Base-by-base conservation (phyloP, 2,329 filamentous ascomycete species). In the Macrophomina tecta region DNA sequence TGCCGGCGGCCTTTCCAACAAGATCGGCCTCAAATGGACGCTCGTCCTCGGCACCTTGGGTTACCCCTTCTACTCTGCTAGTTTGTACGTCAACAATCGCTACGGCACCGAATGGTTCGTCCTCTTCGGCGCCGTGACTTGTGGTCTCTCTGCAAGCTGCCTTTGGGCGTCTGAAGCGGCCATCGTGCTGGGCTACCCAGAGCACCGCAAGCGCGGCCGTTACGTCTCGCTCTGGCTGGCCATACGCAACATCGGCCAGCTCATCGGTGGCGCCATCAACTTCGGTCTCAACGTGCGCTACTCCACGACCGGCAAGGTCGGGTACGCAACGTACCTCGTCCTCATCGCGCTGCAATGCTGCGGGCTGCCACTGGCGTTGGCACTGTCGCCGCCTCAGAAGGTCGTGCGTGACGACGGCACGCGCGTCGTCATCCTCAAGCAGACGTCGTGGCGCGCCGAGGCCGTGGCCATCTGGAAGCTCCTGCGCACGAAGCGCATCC, bases 21-120 rank as follows among this genome's bases (percentile, higher is more conserved):
- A 86, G 52, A 85, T 92, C 51, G 90, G 91, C 0, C 90, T 93
- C 69, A 91, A 91, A 72, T 86, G 87, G 60, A 86, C 90, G 0
- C 77, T 93, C 16, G 71, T 76, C 32, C 67, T 76, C 11, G 75
- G 75, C 28, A 75, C 74, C 4, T 53, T 76, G 3, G 73, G 74
- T 7, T 76, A 77, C 64, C 72, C 72, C n/a, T 73, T 73, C 32
- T 76, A 77, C 68, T 73, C 71, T 18, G 75, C 74, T 1, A 70
- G 68, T 4, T 65, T 72, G 2, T 71, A 73, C 62, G 70, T 73
- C 30, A 77, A 76, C 68, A 75, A 75, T 56, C 69, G 73, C 2
- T 76, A 74, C 56, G 74, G 74, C 8, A 74, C 72, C 4, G 73
- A 76, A 53, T 78, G 75, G 75, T 77, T 78, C 38, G 72, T 78